A percentile compares a stretch with the other conserved stretches of the same genome.
Evolutionary conservation across 305 asterid genomes (phyloP).

Genomic region (Fraxinus sp.): DNA sequence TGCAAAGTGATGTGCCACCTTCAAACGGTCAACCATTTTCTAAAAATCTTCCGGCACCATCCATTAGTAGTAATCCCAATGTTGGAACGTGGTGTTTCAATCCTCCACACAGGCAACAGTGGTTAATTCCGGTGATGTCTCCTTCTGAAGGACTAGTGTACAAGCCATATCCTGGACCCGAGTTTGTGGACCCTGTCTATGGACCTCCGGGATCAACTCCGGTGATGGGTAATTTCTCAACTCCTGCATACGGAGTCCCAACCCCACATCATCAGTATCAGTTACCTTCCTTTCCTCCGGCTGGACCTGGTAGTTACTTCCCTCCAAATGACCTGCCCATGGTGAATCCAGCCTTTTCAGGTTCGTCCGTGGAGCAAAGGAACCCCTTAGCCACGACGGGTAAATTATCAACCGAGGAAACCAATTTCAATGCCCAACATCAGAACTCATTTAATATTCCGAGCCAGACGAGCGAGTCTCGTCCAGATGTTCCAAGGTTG

Average conservation of each 20-base stretch:
- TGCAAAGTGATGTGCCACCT: constrained; percentile 41
- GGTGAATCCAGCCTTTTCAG: constrained; percentile 47
- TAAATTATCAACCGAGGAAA: constrained; percentile 22
- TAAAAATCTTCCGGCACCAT: constrained; percentile 32
- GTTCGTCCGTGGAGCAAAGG: constrained; percentile 42
- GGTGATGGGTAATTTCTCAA: constrained; percentile 40
- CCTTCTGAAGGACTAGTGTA: constrained; percentile 89
- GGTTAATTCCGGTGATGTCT: constrained; percentile 87
- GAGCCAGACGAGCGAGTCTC: constrained; percentile 26
- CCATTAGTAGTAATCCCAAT: constrained; percentile 33
- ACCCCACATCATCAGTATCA: constrained; percentile 45
- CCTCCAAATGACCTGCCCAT: constrained; percentile 57
- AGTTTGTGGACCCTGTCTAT: constrained; percentile 35
- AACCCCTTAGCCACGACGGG: constrained; percentile 15
- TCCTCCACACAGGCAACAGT: constrained; percentile 66
- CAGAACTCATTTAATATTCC: constrained; percentile 16
- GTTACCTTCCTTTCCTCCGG: constrained; percentile 34
- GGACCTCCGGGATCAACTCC: constrained; percentile 40
- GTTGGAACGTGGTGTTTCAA: constrained; percentile 39
- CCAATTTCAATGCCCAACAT: constrained; percentile 13
- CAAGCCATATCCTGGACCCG: constrained; percentile 72
- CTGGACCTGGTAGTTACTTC: constrained; percentile 55
- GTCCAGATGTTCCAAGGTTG: constrained; percentile 13
- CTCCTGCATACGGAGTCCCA: constrained; percentile 52
- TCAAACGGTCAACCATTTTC: constrained; percentile 32